phyloP scores from a whole-genome alignment of 345 rosid genomes.

The Melaleuca alternifolia region DNA sequence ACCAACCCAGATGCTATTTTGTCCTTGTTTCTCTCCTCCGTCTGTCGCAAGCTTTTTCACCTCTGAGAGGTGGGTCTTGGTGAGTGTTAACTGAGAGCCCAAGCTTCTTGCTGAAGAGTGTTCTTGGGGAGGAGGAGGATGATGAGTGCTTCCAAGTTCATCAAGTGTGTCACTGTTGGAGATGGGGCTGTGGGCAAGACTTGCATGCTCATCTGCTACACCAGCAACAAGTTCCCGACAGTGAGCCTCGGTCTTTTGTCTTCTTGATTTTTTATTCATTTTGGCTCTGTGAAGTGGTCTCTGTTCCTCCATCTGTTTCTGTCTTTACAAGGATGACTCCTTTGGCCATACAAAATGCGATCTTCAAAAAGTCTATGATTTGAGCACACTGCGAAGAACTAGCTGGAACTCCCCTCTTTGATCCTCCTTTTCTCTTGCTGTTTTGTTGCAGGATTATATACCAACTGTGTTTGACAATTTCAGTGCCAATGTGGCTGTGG shows the following conservation, averaged over 20 bases:
- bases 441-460: conserved; percentile 61
- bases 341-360: not conserved
- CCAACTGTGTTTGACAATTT: conserved; percentile 98
- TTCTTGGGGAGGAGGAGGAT: conserved; percentile 4
- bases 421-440: not conserved
- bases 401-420: not conserved
- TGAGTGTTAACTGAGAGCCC: not conserved
- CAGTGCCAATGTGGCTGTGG: conserved; percentile 96
- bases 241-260: conserved; percentile 27
- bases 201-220: conserved; percentile 99
- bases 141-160: conserved; percentile 96
- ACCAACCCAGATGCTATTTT: not conserved
- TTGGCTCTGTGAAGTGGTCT: not conserved
- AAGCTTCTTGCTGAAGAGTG: not conserved
- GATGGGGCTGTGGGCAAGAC: conserved; percentile 99
- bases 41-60: not conserved
- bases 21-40: not conserved
- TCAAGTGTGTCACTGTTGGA: conserved; percentile 98
- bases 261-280: not conserved
- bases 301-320: not conserved
- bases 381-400: not conserved
- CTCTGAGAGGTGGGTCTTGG: not conserved
- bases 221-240: conserved; percentile 98
- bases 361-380: not conserved
- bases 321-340: not conserved